Base-by-base conservation (phyloP, 345 rosid species). In the Viola odorata region DNA sequence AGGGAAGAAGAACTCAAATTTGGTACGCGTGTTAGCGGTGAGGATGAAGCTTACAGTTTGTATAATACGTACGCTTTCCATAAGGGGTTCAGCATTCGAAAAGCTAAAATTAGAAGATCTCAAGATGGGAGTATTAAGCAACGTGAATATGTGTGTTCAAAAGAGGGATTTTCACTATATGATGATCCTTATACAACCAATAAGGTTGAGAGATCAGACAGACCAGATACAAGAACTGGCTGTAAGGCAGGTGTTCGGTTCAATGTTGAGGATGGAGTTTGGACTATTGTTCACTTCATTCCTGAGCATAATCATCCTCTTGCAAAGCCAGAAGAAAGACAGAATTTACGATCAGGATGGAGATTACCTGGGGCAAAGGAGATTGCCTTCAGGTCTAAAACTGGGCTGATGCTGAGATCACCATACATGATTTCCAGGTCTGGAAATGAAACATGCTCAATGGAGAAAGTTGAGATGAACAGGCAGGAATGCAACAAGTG, bases 11-110 rank as follows among this genome's bases (percentile, higher is more conserved):
- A 42, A 42, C 45, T 42, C 45, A 42, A 42, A 42, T 0, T 42
- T 6, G 45, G 45, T 42, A 42, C 11, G 45, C 45, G 11, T 6
- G 41, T 54, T 8, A 3, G 6, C 38, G 54, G 52, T 10, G 75
- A 71, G 16, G 63, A 44, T 11, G 71, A 66, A 50, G 71, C 70
- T 12, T 71, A 44, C 41, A 50, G 47, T 16, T 61, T 71, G 6
- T 65, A 62, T 40, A 65, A 66, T 41, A 45, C 41, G 3, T 66
- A 71, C 49, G 75, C 71, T 1, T 50, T 54, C 2, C 50, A 38
- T 17, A 66, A 41, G 7, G 75, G 75, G 4, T 71, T 71, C 42
- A 71, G 75, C 38, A 53, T 71, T 41, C 62, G 70, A 17, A 61
- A 66, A 51, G 75, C 65, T 7, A 67, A 66, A 45, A 6, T 55